A percentile compares a stretch with the other conserved stretches of the same genome.
These are phyloP conservation scores for Stipa capillata DNA, from an alignment of 176 grass and related monocot genomes.

Conservation along the genomic window DNA sequence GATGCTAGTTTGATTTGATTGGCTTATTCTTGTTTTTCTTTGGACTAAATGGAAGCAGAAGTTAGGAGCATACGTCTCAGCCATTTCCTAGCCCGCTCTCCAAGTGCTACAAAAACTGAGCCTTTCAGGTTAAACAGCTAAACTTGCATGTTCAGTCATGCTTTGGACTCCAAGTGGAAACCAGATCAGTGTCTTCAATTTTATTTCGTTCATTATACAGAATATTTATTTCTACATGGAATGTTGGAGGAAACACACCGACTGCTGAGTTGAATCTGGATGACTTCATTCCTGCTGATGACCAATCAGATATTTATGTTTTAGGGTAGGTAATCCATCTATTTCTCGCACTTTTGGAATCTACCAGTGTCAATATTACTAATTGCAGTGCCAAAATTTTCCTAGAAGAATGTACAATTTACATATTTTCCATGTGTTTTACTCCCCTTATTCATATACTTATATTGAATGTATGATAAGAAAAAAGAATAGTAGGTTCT, in stretches of 20 bases:
- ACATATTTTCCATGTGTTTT: background rate
- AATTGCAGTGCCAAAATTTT: background rate
- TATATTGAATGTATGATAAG: background rate
- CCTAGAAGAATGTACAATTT: background rate
- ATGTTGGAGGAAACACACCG: slow-evolving; percentile 76
- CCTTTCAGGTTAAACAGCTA: slow-evolving; percentile 39
- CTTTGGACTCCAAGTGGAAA: background rate
- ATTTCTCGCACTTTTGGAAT: background rate
- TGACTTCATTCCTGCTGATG: slow-evolving; percentile 64
- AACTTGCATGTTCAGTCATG: slow-evolving; percentile 15
- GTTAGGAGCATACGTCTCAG: slow-evolving; percentile 50
- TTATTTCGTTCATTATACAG: slow-evolving; percentile 43
- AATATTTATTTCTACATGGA: slow-evolving; percentile 96
- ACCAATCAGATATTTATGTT: slow-evolving; percentile 77
- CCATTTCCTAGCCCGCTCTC: slow-evolving; percentile 34
- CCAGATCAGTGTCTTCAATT: background rate
- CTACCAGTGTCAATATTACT: background rate
- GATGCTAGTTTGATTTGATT: slow-evolving; percentile 8
- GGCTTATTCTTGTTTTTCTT: slow-evolving; percentile 12
- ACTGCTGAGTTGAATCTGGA: slow-evolving; percentile 43
- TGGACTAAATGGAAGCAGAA: slow-evolving; percentile 41
- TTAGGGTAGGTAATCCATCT: slow-evolving; percentile 51
- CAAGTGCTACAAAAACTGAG: slow-evolving; percentile 41
- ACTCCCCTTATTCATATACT: background rate
- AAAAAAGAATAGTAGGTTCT: background rate